These are phyloP conservation scores for Akanthomyces uredinophilus DNA, from an alignment of 2,329 filamentous ascomycete genomes.

Conservation along the genomic window DNA sequence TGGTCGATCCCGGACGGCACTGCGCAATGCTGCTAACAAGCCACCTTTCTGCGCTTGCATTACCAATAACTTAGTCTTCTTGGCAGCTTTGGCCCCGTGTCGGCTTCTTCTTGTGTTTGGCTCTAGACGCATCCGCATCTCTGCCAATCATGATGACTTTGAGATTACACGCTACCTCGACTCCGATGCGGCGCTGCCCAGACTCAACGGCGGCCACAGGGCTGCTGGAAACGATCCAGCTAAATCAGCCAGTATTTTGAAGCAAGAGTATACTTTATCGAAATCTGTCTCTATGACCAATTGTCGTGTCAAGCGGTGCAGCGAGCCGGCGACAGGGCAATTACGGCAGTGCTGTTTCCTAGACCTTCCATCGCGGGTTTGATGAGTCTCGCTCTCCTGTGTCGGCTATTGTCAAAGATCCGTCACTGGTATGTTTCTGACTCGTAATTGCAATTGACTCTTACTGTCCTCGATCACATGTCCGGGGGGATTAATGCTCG, in stretches of 20 bases:
- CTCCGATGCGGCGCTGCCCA: neutral
- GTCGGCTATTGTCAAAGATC: neutral
- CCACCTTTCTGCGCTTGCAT: neutral
- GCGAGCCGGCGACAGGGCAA: neutral
- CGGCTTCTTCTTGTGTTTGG: neutral
- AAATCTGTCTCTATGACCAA: no score
- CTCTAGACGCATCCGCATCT: neutral
- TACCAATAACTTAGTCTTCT: neutral
- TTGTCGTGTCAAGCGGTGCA: neutral
- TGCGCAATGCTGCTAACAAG: neutral
- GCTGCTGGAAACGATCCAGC: no score
- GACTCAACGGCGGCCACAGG: neutral
- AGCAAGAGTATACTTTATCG: neutral
- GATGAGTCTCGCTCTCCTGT: neutral
- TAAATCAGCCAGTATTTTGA: neutral
- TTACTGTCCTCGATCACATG: neutral
- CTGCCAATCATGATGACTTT: neutral
- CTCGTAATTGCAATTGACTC: neutral
- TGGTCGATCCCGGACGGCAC: no score
- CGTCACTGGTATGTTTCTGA: neutral
- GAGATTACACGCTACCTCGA: neutral
- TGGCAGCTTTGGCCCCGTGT: neutral
- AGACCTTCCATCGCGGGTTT: neutral
- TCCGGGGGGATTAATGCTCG: neutral
- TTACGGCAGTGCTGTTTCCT: no score